These are phyloP conservation scores for Rhodotorula sp. DNA, from an alignment of 1,284 basidiomycete genomes.

Conservation along the genomic window DNA sequence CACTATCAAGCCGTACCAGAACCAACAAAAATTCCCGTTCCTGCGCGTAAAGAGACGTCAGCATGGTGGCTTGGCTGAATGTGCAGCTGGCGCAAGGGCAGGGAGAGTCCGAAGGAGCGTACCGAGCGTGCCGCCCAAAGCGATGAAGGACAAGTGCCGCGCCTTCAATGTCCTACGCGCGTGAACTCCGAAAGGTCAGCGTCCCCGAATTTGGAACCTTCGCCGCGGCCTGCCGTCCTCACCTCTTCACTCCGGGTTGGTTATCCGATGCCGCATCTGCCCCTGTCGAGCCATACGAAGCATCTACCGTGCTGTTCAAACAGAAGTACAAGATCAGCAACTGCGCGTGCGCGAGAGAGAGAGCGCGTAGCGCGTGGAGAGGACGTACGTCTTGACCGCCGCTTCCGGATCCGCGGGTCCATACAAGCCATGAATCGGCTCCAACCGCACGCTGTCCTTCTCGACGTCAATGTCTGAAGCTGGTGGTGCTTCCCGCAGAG, in stretches of 20 bases:
- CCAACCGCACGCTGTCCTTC: constrained; percentile 3
- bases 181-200: neutral
- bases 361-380: too few relatives aligned
- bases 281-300: too few relatives aligned
- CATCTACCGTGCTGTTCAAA: neutral
- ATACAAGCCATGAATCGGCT: neutral
- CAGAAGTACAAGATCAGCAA: neutral
- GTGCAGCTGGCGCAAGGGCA: constrained; percentile 47
- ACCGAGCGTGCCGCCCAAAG: constrained; percentile 61
- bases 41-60: neutral
- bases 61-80: neutral
- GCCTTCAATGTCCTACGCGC: constrained; percentile 14
- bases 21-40: constrained; percentile 35
- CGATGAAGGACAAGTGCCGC: constrained; percentile 25
- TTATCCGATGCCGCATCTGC: neutral
- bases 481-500: neutral
- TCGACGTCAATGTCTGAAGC: neutral
- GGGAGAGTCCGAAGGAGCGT: constrained; percentile 51
- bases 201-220: too few relatives aligned
- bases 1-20: constrained; percentile 15
- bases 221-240: neutral
- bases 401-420: neutral
- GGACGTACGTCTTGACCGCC: neutral
- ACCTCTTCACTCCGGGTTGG: constrained; percentile 4
- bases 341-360: neutral